Evolutionary conservation across 2,329 filamentous ascomycete species (phyloP).

Genomic region (Rhynchosporium secalis): DNA sequence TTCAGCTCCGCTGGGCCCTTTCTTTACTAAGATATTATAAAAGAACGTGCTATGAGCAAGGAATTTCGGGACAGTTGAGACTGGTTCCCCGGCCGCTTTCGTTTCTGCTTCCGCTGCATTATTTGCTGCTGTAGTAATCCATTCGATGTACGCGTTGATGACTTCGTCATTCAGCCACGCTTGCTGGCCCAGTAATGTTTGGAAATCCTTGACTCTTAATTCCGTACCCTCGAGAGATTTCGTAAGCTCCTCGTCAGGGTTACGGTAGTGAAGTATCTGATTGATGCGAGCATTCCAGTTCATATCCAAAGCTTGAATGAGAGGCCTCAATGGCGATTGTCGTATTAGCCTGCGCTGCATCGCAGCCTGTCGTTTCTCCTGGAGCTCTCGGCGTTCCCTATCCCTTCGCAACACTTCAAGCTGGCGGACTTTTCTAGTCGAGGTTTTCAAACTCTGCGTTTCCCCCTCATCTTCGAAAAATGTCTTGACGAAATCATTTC

Average conservation of each 20-base stretch:
- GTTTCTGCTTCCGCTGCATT: slow-evolving; percentile 49
- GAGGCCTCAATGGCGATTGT: slow-evolving; percentile 27
- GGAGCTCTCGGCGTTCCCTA: slow-evolving; percentile 23
- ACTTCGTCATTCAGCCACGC: slow-evolving; percentile 78
- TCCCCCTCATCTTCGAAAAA: slow-evolving; percentile 12
- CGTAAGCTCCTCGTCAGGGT: slow-evolving; percentile 42
- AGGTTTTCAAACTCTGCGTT: slow-evolving; percentile 8
- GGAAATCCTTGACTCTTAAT: slow-evolving; percentile 60
- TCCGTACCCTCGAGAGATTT: slow-evolving; percentile 51
- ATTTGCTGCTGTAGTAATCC: slow-evolving; percentile 61
- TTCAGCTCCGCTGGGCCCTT: slow-evolving; percentile 50
- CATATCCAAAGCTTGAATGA: slow-evolving; percentile 38
- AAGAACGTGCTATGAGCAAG: slow-evolving; percentile 67
- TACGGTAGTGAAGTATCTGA: slow-evolving; percentile 34
- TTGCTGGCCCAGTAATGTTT: slow-evolving; percentile 55
- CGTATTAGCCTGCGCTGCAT: slow-evolving; percentile 34
- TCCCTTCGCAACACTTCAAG: slow-evolving; percentile 18
- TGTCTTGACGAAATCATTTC: slow-evolving; percentile 5
- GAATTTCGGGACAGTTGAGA: slow-evolving; percentile 57
- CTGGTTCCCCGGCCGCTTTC: slow-evolving; percentile 34
- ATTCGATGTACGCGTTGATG: slow-evolving; percentile 65
- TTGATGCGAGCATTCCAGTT: slow-evolving; percentile 45
- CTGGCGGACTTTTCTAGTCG: slow-evolving; percentile 16
- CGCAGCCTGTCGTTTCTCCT: slow-evolving; percentile 26
- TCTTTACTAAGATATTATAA: slow-evolving; percentile 54